Conservation (phyloP, 768 basidiomycete species). For the Boletus tylopilopsis region DNA sequence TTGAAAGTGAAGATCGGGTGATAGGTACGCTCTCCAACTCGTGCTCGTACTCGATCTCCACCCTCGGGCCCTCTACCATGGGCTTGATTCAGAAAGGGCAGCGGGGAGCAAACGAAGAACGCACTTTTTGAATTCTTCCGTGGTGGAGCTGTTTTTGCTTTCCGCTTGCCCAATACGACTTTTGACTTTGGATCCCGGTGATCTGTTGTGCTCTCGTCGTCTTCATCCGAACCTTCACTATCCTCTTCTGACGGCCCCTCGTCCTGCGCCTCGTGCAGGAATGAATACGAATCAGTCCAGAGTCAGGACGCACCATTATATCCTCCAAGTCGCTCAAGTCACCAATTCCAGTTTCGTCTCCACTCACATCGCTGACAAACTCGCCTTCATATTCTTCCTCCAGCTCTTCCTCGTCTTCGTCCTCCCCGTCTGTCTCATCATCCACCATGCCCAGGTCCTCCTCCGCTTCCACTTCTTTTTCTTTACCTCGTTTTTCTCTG, state of each 20-base stretch:
- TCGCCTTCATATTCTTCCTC: conserved; percentile 51
- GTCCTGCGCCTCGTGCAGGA: conserved; percentile 30
- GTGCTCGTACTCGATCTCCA: conserved; percentile 97
- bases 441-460: conserved; percentile 40
- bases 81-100: conserved; percentile 10
- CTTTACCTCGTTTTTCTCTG: conserved; percentile 55
- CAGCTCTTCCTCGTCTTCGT: conserved; percentile 44
- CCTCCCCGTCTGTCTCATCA: conserved; percentile 55
- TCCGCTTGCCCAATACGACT: conserved; percentile 64
- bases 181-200: conserved; percentile 37
- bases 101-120: conserved; percentile 22
- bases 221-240: conserved; percentile 40
- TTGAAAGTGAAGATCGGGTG: conserved; percentile 47
- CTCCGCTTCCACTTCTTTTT: conserved; percentile 41
- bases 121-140: conserved; percentile 59
- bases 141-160: conserved; percentile 44
- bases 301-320: conserved; percentile 44
- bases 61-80: conserved; percentile 71
- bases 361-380: conserved; percentile 55
- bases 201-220: conserved; percentile 37
- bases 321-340: conserved; percentile 65
- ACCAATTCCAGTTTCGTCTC: conserved; percentile 40
- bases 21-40: conserved; percentile 72
- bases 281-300: neutral
- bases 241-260: conserved; percentile 39